Conservation (phyloP, 1,284 basidiomycete genomes). For the Ustilago curta region DNA sequence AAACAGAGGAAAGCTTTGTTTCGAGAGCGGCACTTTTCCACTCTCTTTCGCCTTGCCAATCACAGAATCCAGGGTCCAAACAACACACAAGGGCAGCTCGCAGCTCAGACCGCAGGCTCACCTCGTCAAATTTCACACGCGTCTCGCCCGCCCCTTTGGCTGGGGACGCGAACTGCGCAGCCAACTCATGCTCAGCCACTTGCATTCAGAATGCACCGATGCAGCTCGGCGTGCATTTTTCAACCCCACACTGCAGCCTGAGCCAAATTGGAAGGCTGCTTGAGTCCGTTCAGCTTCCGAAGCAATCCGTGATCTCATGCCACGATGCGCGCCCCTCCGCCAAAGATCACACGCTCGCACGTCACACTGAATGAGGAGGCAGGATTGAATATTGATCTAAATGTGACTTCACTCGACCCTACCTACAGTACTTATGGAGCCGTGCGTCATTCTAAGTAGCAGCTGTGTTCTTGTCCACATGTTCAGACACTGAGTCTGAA, state of each 20-base stretch:
- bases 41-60: background rate
- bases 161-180: background rate
- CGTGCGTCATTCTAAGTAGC: too few relatives aligned
- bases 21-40: background rate
- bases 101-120: constrained; percentile 12
- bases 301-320: too few relatives aligned
- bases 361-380: too few relatives aligned
- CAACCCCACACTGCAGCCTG: background rate
- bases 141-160: constrained; percentile 9
- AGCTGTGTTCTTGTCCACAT: too few relatives aligned
- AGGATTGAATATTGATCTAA: too few relatives aligned
- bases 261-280: background rate
- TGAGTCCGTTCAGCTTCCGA: background rate
- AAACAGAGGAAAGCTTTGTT: constrained; percentile 2
- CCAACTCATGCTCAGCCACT: background rate
- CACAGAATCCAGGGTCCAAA: constrained; percentile 24
- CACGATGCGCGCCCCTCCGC: too few relatives aligned
- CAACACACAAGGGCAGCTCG: constrained; percentile 11
- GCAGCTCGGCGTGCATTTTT: constrained; percentile 34
- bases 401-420: too few relatives aligned
- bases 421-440: too few relatives aligned
- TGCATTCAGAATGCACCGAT: constrained; percentile 9
- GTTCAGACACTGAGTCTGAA: too few relatives aligned
- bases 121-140: constrained; percentile 8
- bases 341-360: too few relatives aligned